Base-by-base conservation (phyloP, 345 rosid species). In the Murraya paniculata region DNA sequence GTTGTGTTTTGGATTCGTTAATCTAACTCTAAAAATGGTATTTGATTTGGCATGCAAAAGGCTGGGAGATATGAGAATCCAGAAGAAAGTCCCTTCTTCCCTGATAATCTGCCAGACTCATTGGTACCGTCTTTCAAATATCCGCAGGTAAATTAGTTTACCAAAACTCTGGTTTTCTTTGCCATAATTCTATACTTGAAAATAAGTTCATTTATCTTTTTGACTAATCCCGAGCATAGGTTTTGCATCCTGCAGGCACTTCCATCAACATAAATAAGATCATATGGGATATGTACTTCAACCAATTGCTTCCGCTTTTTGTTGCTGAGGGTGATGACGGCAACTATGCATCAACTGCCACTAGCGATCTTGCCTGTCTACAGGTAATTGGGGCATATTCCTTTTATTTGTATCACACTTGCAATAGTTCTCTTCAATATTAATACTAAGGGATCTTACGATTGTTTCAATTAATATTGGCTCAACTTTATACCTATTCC, bases 61-160 rank as follows among this genome's bases (percentile, higher is more conserved):
- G 89, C 84, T 9, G 98, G 97, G 67, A 89, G 98, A 81, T 95
- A 91, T 68, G 90, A 71, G 53, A 90, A 87, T 64, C 96, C 98
- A 5, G 94, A 92, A 86, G 99, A 95, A 82, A 86, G 83, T 80
- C 92, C 98, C 28, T 95, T 93, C 88, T 95, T 93, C 79, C 92
- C 92, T 4, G 90, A 89, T 2, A 66, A 60, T 55, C 79, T 90
- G 60, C 98, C 97, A 39, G 73, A 64, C 7, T 77, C 90, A 1
- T 11, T 82, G 18, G 80, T 88, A 36, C 89, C 91, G 21, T 38
- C 80, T 7, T 65, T 70, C 73, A 78, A 82, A 33, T 88, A 85
- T 85, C 81, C 93, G 33, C 73, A 28, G 92, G 99, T 90, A 82
- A 78, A 68, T 79, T 18, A 33, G 48, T 36, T 5, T 25, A 0